A percentile compares a stretch with the other conserved stretches of the same genome.
These are phyloP conservation scores for Corynascus novoguineensis DNA, from an alignment of 495 filamentous ascomycete species.

Conservation along the genomic window DNA sequence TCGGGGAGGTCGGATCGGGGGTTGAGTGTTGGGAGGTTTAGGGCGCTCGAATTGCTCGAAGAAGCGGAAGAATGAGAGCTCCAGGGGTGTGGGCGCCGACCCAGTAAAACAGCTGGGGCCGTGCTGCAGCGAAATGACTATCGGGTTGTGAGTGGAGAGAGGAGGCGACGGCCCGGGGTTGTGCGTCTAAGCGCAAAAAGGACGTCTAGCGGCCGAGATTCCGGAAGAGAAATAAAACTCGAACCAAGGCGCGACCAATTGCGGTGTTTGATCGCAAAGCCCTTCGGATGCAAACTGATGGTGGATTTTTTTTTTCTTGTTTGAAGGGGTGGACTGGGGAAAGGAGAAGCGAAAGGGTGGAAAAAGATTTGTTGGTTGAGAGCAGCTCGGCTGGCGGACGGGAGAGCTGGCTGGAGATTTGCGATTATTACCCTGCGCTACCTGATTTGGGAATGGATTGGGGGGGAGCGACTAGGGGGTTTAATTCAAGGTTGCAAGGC, in stretches of 20 bases:
- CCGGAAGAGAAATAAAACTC: neutral
- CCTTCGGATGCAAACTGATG: neutral
- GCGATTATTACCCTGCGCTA: slow-evolving; percentile 27
- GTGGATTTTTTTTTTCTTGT: no score
- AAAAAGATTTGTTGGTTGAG: slow-evolving; percentile 17
- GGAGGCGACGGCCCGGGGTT: slow-evolving; percentile 17
- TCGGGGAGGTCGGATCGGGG: slow-evolving; percentile 24
- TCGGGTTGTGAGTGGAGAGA: slow-evolving; percentile 30
- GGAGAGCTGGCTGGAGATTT: slow-evolving; percentile 28
- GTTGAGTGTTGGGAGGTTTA: slow-evolving; percentile 27
- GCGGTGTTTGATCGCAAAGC: neutral
- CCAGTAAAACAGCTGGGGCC: slow-evolving; percentile 36
- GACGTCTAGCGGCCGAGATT: slow-evolving; percentile 9
- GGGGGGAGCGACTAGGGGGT: slow-evolving; percentile 12
- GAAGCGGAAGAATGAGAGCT: slow-evolving; percentile 32
- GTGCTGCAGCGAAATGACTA: slow-evolving; percentile 34
- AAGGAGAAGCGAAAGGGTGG: slow-evolving; percentile 9
- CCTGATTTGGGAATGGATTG: slow-evolving; percentile 19
- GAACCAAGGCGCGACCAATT: neutral
- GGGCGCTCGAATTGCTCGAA: slow-evolving; percentile 22
- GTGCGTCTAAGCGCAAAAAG: slow-evolving; percentile 10
- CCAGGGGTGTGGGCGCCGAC: slow-evolving; percentile 30
- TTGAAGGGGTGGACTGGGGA: neutral
- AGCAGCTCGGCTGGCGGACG: slow-evolving; percentile 16
- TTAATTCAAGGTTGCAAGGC: slow-evolving; percentile 19